Percentiles rank a stretch among this genome's conserved stretches.
Evolutionary conservation across 1,139 yeast genomes (phyloP).

Genomic region (Hyphopichia pseudoburtonii): DNA sequence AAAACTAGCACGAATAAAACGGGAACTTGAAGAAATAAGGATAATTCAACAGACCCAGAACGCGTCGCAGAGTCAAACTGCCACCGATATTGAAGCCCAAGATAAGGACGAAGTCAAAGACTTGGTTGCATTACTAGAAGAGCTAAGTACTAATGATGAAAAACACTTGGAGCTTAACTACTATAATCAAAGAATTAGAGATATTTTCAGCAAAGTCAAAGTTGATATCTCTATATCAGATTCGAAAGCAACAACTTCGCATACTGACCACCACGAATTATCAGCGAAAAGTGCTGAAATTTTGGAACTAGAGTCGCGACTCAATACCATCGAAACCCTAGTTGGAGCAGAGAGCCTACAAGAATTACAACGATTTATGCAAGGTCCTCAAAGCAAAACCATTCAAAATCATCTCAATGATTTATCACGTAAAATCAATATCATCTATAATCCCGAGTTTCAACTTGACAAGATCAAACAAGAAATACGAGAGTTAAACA

Average conservation of each 20-base stretch:
- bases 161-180: constrained; percentile 2
- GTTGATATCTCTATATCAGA: neutral
- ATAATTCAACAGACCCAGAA: constrained; percentile 7
- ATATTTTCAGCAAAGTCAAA: constrained; percentile 2
- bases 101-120: constrained; percentile 2
- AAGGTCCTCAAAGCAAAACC: constrained; percentile 17
- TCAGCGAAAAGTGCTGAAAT: neutral
- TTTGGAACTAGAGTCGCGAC: constrained; percentile 23
- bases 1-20: constrained; percentile 42
- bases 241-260: neutral
- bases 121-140: constrained; percentile 1
- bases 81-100: constrained; percentile 8
- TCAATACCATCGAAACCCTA: constrained; percentile 20
- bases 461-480: constrained; percentile 18
- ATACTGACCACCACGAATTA: neutral
- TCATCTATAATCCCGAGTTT: constrained; percentile 38
- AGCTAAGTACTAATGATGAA: neutral
- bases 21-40: constrained; percentile 44
- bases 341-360: constrained; percentile 17
- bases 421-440: constrained; percentile 34
- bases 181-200: constrained; percentile 6
- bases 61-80: constrained; percentile 8
- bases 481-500: constrained; percentile 15
- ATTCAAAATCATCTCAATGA: constrained; percentile 30
- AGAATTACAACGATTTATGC: constrained; percentile 1